Base-by-base conservation (phyloP, 2,329 filamentous ascomycete species). In the Aspergillus costaricaensis region DNA sequence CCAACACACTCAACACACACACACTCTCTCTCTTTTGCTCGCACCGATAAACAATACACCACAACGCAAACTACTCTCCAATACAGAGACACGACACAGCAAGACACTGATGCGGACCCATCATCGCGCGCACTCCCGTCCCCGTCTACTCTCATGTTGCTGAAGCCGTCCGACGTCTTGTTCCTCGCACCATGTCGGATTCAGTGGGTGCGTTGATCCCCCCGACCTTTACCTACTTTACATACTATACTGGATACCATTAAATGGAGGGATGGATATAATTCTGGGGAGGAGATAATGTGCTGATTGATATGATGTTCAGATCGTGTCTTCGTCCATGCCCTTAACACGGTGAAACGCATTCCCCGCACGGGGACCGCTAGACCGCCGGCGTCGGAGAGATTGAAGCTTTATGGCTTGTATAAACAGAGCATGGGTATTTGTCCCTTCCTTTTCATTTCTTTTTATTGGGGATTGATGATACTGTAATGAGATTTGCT, bases 291-390 rank as follows among this genome's bases (percentile, higher is more conserved):
- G 17, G 15, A 6, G 10, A 36, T 14, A 39, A 27, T 27, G 17
- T 58, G 23, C n/a, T 43, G 39, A 17, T n/a, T 30, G 12, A 36
- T 36, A 36, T 36, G 36, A 27, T 2, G 6, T n/a, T 6, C 65
- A 98, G 95, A 99, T 81, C 90, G 95, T 79, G 95, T 99, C 74
- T 99, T 99, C 78, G 94, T 96, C 76, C 94, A 99, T 86, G 95
- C 95, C 67, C 90, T 99, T 78, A 97, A 96, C 80, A 98, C 95
- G 23, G 94, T 99, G 71, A 97, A 97, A 79, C 96, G 96, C 79
- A 96, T 99, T 69, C 91, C 91, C 69, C 94, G 95, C 73, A 96
- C 93, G 17, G 94, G 95, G 65, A 92, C 92, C 55, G 88, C 91
- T 64, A 90, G 95, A 64, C 95, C 95, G 49, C 95, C 95, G 51